phyloP scores from a whole-genome alignment of 306 rosid genomes.

The Vigna hirtella region DNA sequence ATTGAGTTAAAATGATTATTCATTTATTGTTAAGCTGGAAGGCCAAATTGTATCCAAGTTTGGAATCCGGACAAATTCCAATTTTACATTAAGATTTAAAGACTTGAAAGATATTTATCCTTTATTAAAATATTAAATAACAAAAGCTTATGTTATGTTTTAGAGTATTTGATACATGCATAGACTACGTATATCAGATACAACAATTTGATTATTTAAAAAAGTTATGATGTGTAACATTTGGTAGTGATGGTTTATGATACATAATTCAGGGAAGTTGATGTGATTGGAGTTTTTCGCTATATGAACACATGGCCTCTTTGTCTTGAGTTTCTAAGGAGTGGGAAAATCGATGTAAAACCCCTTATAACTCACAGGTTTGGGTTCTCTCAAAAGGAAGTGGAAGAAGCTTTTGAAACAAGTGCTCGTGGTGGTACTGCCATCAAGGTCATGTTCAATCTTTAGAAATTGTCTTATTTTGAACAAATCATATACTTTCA shows the following conservation, averaged over 20 bases:
- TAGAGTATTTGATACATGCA: neutral
- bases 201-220: neutral
- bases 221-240: neutral
- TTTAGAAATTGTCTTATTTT: slow-evolving; percentile 45
- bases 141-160: too few relatives aligned
- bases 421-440: slow-evolving; percentile 95
- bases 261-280: slow-evolving; percentile 73
- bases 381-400: slow-evolving; percentile 85
- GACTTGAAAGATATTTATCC: too few relatives aligned
- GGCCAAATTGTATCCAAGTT: too few relatives aligned
- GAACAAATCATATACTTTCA: neutral
- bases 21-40: too few relatives aligned
- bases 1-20: too few relatives aligned
- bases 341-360: slow-evolving; percentile 85
- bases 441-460: slow-evolving; percentile 95
- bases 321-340: slow-evolving; percentile 82
- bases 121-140: neutral
- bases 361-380: slow-evolving; percentile 88
- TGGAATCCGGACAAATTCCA: too few relatives aligned
- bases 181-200: neutral
- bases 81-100: too few relatives aligned
- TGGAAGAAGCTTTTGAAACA: slow-evolving; percentile 93
- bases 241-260: slow-evolving; percentile 14
- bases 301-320: slow-evolving; percentile 97
- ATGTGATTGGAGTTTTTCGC: slow-evolving; percentile 81